These are phyloP conservation scores for Macadamia integrifolia DNA, from an alignment of 164 flowering plant species.

Conservation along the genomic window DNA sequence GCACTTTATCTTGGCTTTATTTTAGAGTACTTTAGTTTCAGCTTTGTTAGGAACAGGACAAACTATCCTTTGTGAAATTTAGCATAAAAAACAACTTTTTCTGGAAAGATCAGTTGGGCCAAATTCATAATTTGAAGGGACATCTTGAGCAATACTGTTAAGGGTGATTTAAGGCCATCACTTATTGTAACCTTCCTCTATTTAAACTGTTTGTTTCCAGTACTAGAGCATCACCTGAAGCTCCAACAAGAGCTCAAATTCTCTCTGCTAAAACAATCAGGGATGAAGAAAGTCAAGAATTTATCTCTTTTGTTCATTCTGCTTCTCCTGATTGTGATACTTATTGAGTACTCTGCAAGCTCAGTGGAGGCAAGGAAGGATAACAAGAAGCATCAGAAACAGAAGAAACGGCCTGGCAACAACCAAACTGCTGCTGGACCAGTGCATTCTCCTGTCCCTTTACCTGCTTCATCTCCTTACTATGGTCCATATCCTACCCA, in stretches of 20 bases:
- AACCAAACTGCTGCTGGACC: not conserved
- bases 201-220: constrained; percentile 30
- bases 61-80: not conserved
- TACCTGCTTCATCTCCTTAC: constrained; percentile 28
- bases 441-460: constrained; percentile 13
- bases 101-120: too few relatives aligned
- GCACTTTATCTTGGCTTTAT: too few relatives aligned
- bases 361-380: constrained; percentile 43
- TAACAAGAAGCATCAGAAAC: constrained; percentile 13
- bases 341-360: constrained; percentile 16
- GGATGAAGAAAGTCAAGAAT: constrained; percentile 30
- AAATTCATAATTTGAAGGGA: too few relatives aligned
- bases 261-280: not conserved
- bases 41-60: too few relatives aligned
- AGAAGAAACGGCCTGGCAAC: too few relatives aligned
- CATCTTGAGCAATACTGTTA: too few relatives aligned
- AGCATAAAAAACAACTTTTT: not conserved
- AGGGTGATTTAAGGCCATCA: not conserved
- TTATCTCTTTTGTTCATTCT: constrained; percentile 17
- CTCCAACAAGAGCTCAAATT: constrained; percentile 9
- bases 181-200: constrained; percentile 14
- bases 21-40: too few relatives aligned
- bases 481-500: constrained; percentile 16
- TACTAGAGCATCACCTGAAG: constrained; percentile 11
- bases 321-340: constrained; percentile 13